phyloP scores from a whole-genome alignment of 1,284 basidiomycete genomes.

The Ustilago sp. region DNA sequence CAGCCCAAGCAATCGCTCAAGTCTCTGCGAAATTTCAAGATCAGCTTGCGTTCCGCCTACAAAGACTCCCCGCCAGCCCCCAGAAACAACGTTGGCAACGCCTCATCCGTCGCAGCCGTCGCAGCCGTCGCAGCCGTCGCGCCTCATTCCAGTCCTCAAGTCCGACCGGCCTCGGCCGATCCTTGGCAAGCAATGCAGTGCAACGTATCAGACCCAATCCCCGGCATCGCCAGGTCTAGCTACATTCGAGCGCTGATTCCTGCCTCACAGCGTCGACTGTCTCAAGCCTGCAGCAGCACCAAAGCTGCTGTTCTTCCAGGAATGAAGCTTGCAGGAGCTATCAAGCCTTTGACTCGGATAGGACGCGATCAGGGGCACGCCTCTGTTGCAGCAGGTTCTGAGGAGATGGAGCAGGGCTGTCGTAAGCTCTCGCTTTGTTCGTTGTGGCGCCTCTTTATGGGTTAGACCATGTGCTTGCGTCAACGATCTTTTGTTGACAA shows the following conservation, averaged over 20 bases:
- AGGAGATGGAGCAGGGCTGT: background rate
- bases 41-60: conserved; percentile 8
- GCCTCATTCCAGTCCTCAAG: background rate
- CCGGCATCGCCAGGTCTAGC: background rate
- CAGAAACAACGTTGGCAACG: background rate
- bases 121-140: background rate
- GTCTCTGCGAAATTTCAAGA: conserved; percentile 10
- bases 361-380: background rate
- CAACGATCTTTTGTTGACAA: background rate
- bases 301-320: background rate
- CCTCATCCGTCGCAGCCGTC: background rate
- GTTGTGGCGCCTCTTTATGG: conserved; percentile 2
- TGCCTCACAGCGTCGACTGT: background rate
- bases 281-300: background rate
- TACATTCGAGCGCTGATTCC: conserved; percentile 5
- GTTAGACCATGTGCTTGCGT: background rate
- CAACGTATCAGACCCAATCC: background rate
- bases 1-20: conserved; percentile 12
- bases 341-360: background rate
- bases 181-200: background rate
- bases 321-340: background rate
- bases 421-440: conserved; percentile 7
- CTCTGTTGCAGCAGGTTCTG: background rate
- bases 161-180: too few species aligned
- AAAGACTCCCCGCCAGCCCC: background rate